Evolutionary conservation across 1,284 basidiomycete genomes (phyloP), one percentile per base, ranked within the genome.

Genomic region (Pseudozyma thailandica): DNA sequence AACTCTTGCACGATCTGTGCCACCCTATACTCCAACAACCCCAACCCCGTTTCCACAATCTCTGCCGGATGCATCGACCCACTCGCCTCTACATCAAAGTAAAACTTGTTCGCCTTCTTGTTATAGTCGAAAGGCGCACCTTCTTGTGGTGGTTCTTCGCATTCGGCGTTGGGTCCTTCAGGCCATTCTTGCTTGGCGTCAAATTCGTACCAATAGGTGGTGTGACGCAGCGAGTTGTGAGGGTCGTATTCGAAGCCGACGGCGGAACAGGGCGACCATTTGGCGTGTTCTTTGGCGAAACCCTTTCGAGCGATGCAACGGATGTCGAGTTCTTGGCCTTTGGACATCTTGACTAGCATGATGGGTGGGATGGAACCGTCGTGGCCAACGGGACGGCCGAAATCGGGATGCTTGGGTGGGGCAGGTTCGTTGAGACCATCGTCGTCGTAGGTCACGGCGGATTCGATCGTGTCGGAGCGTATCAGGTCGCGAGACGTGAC

Each of bases 211-310:
- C 96, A 98, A 83, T 96, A 90, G 4, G 92, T 90, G 2, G 96
- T 98, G 84, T 99, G 96, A 58, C 93, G 89, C 28, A 99, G 86
- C 82, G 93, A 92, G 86, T 99, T 99, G 86, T 98, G 88, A 13
- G 96, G 96, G 84, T 99, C 96, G 79, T 99, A 99, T 85, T 99
- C 96, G 77, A 96, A 98, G 2, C 91, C 90, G 20, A 98, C 90
- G 2, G 96, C 94, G 1, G 93, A 92, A 58, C 94, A 92, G 13
- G 96, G 95, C 0, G 93, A 96, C 94, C 95, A 98, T 85, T 99
- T 99, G 7, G 96, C 94, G 82, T 99, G 96, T 82, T 98, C 94
- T 85, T 98, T 97, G 8, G 94, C 94, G 64, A 97, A 91, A 26
- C 95, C 95, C 92, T 97, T 98, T 84, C 94, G 93, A 3, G 94